phyloP scores from a whole-genome alignment of 345 rosid genomes.

The Psidium friedrichsthalianum region DNA sequence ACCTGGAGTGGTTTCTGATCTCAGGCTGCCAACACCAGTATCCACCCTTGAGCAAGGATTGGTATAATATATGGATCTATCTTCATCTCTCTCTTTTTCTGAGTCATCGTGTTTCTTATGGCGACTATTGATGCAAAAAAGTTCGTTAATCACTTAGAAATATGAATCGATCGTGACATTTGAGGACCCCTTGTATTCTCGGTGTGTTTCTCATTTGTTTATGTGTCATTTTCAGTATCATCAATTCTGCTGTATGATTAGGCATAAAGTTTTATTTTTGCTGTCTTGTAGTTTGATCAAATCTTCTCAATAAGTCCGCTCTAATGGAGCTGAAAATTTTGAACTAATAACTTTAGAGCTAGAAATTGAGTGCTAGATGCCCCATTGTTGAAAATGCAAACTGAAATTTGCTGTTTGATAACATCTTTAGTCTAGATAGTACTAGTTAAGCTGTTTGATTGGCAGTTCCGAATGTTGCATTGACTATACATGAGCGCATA shows the following conservation, averaged over 20 bases:
- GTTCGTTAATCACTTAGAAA: background rate
- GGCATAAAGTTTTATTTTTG: background rate
- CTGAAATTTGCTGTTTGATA: background rate
- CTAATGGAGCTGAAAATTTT: background rate
- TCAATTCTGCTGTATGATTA: background rate
- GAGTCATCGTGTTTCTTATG: background rate
- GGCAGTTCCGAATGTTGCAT: background rate
- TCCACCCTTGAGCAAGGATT: conserved; percentile 71
- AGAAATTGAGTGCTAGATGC: background rate
- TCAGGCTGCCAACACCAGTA: conserved; percentile 49
- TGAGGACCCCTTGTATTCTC: background rate
- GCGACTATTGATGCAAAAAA: background rate
- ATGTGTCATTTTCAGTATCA: background rate
- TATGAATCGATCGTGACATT: background rate
- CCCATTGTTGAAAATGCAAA: background rate
- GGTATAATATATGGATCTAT: conserved; percentile 25
- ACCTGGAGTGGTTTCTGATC: conserved; percentile 62
- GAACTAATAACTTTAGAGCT: background rate
- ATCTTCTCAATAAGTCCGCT: background rate
- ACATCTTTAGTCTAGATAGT: background rate
- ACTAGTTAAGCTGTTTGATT: background rate
- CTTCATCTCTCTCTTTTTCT: background rate
- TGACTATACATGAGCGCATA: background rate
- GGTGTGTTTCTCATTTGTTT: background rate
- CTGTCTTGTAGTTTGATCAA: background rate